A percentile compares a stretch with the other conserved stretches of the same genome.
phyloP scores from a whole-genome alignment of 2,329 filamentous ascomycete species.

The Calonectria hawksworthii region DNA sequence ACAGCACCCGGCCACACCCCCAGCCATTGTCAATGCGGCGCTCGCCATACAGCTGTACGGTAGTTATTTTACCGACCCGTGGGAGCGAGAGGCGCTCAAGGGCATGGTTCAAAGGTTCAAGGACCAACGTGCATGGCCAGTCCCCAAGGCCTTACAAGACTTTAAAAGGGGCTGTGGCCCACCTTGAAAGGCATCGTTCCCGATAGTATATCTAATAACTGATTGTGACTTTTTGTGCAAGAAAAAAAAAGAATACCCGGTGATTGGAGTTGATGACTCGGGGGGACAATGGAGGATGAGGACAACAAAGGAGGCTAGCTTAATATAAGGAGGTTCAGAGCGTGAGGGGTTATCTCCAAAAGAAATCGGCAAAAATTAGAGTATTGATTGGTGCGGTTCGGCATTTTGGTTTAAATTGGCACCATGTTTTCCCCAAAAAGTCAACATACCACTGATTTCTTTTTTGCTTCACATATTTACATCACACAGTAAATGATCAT shows the following conservation, averaged over 20 bases:
- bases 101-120: conserved; percentile 36
- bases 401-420: too few relatives aligned
- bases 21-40: conserved; percentile 33
- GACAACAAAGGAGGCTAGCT: too few relatives aligned
- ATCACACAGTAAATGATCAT: too few relatives aligned
- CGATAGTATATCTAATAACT: neutral
- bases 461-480: too few relatives aligned
- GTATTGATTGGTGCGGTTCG: too few relatives aligned
- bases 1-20: conserved; percentile 31
- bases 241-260: neutral
- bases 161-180: neutral
- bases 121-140: conserved; percentile 36
- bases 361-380: too few relatives aligned
- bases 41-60: conserved; percentile 38
- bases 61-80: conserved; percentile 38
- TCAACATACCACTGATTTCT: too few relatives aligned
- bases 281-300: too few relatives aligned
- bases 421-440: too few relatives aligned
- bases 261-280: neutral
- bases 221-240: neutral
- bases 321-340: too few relatives aligned
- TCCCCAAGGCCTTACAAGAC: conserved; percentile 27
- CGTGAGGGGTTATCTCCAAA: too few relatives aligned
- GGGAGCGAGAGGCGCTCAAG: conserved; percentile 38
- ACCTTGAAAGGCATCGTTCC: too few relatives aligned